Conservation (phyloP, 495 filamentous ascomycete species). For the Aspergillus steynii region DNA sequence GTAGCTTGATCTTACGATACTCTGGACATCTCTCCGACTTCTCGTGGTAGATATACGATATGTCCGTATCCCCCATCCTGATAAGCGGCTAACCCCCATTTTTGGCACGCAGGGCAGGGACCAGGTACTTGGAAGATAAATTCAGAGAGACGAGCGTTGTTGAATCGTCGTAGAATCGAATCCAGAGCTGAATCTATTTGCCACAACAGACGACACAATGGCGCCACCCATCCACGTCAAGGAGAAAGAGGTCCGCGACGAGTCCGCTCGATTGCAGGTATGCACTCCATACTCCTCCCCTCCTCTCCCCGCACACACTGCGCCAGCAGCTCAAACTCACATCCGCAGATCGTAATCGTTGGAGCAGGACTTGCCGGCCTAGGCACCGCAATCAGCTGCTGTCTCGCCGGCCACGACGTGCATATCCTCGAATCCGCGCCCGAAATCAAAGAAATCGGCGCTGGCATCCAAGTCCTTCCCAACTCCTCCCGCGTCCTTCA, state of each 20-base stretch:
- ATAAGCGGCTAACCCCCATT: constrained; percentile 15
- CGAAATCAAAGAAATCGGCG: constrained; percentile 55
- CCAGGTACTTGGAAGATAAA: no score
- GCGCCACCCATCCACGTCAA: constrained; percentile 21
- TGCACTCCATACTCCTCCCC: background rate
- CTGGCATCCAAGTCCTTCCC: constrained; percentile 57
- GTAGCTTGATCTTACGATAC: no score
- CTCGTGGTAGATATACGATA: no score
- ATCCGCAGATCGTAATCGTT: constrained; percentile 45
- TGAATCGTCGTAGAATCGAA: no score
- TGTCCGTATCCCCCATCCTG: background rate
- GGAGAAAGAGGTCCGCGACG: constrained; percentile 15
- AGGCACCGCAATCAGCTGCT: constrained; percentile 58
- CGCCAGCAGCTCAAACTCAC: background rate
- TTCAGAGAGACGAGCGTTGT: no score
- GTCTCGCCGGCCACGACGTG: constrained; percentile 61
- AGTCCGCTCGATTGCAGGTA: constrained; percentile 18
- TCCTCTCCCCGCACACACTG: background rate
- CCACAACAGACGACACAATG: constrained; percentile 1
- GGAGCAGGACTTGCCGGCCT: constrained; percentile 69
- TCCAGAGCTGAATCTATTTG: no score
- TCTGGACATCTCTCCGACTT: no score
- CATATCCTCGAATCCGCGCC: constrained; percentile 58
- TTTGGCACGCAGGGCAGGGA: constrained; percentile 3
- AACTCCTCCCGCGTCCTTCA: constrained; percentile 56